Evolutionary conservation across 2,329 filamentous ascomycete genomes (phyloP), one percentile per base, ranked within the genome.

Genomic region (Penicillium expansum): DNA sequence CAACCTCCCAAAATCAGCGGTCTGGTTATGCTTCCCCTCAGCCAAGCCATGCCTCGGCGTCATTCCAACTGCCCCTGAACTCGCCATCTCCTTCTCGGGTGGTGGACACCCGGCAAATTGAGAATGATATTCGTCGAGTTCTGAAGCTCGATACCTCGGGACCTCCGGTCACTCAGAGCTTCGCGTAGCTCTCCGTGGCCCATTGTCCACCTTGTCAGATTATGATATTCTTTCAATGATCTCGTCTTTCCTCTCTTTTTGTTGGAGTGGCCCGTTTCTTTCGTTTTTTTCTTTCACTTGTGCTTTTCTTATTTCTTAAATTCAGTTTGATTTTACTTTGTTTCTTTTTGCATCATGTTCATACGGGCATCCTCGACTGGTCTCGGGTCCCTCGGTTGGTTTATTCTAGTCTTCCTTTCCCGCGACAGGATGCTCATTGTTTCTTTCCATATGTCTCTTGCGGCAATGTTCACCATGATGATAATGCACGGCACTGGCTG

Each of bases 41-140:
- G 51, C 62, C 60, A 24, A 64, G 62, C 32, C 68, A 63, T 47
- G 60, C 62, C 13, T 58, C 62, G 43, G 56, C 65, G 52, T 65
- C 68, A 22, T 67, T 62, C 41, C 29, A 52, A 8, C 45, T 66
- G 51, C 53, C 67, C 4, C 54, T 60, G 3, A 67, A 56, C 54
- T 54, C 68, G 11, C 60, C 68, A n/a, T 62, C 68, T 27, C 53
- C 68, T 42, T 47, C 63, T 9, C 66, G 68, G 42, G 63, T 70
- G 27, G 45, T 70, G 27, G 77, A 77, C 57, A 76, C 75, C 5
- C 76, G 76, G 62, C 71, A 75, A 52, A 77, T 80, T 65, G 78
- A 80, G 62, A 77, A 80, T 66, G 77, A 80, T 66, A 64, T 80
- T 52, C 74, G 77, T 30, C 71, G 77, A 30, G 77, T 80, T 32